Evolutionary conservation across 2,329 filamentous ascomycete genomes (phyloP), one percentile per base, ranked within the genome.

Genomic region (Paradendryphiella salina): DNA sequence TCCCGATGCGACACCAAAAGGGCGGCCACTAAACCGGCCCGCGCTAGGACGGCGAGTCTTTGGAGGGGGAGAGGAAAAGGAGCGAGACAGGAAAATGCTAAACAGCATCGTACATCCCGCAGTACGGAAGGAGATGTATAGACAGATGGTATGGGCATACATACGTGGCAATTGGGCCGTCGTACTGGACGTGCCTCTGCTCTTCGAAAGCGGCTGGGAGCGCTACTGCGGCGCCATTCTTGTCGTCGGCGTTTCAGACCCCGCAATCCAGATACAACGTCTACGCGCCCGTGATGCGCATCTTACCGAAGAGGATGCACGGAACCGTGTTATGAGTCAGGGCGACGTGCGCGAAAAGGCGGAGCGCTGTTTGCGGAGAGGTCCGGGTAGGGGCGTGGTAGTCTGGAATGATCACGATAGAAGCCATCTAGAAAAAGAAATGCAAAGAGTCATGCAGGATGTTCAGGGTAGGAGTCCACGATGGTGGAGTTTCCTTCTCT

Each of bases 61-160:
- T 71, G 94, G 94, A 28, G 80, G 87, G 59, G 85, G 81, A 39
- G 83, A 87, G 21, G 87, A 90, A 61, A 80, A 82, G 49, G 82
- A 82, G 64, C 80, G 79, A 57, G 91, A 96, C 72, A 80, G 93
- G 20, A 84, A 80, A 44, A 85, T 88, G 23, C 80, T 99, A 11
- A 97, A 97, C 71, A 79, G 83, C 40, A 97, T 99, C 60, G 89
- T 97, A 42, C 94, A 99, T 71, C 94, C 94, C 0, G 91, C 90
- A 0, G 92, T 99, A 34, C 82, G 92, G 33, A 80, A 78, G 67
- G 90, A 89, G 71, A 93, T 96, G 81, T 90, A 90, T 73, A 84
- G 81, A 64, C 79, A 82, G 39, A 82, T 97, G 49, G 67, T 90
- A n/a, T 77, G 79, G 54, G 84, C 83, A 61, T 96, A 96, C 67